Base-by-base conservation (phyloP, 805 yeast genomes). In the Hanseniaspora hatyaiensis region DNA sequence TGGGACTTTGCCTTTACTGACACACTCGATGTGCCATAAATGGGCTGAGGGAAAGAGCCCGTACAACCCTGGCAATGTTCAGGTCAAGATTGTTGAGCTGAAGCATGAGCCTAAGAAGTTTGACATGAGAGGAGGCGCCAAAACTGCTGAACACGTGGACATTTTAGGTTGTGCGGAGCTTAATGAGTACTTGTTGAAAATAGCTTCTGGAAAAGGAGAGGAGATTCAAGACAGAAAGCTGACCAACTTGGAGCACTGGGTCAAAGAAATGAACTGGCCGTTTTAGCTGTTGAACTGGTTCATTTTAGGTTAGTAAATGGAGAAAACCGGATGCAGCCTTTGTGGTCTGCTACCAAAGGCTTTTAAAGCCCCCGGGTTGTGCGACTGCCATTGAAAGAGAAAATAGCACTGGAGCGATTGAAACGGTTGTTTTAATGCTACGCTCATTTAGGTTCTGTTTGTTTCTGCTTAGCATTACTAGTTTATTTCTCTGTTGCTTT, bases 111-210 rank as follows among this genome's bases (percentile, higher is more conserved):
- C 98, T 0, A 95, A 85, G 58, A 68, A 84, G 54, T 87, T 83
- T 57, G 98, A 92, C 65, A 83, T 92, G 29, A 74, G 98, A 54
- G 98, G 98, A 22, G 98, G 98, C 12, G 94, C 96, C 9, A 83
- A 82, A 60, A 89, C 96, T 0, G 96, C 97, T 1, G 98, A 92
- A 57, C 98, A 92, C 63, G 98, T 92, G 24, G 98, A 92, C 60
- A 88, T 92, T 40, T 69, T 92, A 40, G 98, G 98, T 2, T 78
- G 94, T 52, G 85, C 96, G 1, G 94, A 82, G 59, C 68, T 92
- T 60, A 92, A 92, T 60, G 98, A 92, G 59, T 67, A 88, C 57
- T 69, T 92, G 11, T 67, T 89, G 47, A 74, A 74, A 52, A 86
- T 92, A 15, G 96, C 88, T 1, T 70, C 84, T 36, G 98, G 98